phyloP scores from a whole-genome alignment of 2,329 filamentous ascomycete species.

The Phyllosticta citriasiana region DNA sequence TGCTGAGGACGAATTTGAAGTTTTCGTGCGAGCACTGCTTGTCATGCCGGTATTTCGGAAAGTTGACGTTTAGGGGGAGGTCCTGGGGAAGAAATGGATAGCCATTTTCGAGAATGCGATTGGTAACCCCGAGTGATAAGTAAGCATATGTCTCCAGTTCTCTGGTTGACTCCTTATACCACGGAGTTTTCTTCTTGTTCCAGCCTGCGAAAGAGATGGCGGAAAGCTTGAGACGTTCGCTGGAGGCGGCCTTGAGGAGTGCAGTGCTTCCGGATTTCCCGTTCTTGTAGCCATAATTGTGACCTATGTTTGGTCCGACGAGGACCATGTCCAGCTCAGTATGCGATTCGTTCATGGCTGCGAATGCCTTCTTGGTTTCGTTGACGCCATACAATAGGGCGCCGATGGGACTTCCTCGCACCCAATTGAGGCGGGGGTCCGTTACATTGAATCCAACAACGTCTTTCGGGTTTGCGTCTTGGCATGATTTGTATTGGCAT shows the following conservation, averaged over 20 bases:
- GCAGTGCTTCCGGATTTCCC: not conserved
- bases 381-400: too few relatives aligned
- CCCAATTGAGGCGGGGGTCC: too few relatives aligned
- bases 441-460: too few relatives aligned
- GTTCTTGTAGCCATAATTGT: constrained; percentile 46
- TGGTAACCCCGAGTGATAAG: not conserved
- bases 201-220: not conserved
- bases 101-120: not conserved
- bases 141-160: not conserved
- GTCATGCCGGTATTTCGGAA: not conserved
- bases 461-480: too few relatives aligned
- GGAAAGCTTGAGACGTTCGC: not conserved
- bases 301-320: constrained; percentile 52
- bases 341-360: not conserved
- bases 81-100: not conserved
- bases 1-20: not conserved
- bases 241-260: too few relatives aligned
- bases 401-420: too few relatives aligned
- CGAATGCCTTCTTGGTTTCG: too few relatives aligned
- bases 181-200: not conserved
- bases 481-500: too few relatives aligned
- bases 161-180: not conserved
- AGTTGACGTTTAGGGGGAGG: not conserved
- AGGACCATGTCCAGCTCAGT: constrained; percentile 51
- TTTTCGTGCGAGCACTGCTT: not conserved